Conservation (phyloP, 371 early-diverging fungal genomes). For the Catenaria anguillulae region DNA sequence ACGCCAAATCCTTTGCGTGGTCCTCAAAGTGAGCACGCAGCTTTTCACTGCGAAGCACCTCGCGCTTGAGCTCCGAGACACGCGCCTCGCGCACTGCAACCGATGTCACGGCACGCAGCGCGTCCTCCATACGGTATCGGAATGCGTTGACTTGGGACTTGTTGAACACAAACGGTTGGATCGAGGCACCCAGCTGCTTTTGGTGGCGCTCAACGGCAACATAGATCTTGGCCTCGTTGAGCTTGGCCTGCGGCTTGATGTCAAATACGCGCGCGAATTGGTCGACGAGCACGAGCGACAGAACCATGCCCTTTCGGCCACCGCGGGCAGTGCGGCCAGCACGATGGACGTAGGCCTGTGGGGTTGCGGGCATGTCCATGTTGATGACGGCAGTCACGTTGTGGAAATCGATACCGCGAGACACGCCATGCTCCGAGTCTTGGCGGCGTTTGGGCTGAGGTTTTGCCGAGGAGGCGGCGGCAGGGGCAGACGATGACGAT, state of each 20-base stretch:
- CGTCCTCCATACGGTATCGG: conserved; percentile 79
- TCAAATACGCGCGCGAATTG: conserved; percentile 12
- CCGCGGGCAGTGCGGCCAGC: conserved; percentile 95
- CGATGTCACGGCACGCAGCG: conserved; percentile 60
- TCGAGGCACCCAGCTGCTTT: conserved; percentile 33
- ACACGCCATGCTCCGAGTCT: conserved; percentile 80
- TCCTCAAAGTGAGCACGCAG: conserved; percentile 92
- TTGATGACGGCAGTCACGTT: conserved; percentile 90
- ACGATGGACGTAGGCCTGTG: conserved; percentile 88
- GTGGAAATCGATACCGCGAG: conserved; percentile 94
- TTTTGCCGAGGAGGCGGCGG: too few species aligned
- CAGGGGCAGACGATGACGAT: not conserved
- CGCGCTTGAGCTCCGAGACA: conserved; percentile 76
- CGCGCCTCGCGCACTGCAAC: conserved; percentile 72
- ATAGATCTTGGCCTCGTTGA: conserved; percentile 47
- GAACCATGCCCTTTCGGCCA: conserved; percentile 70
- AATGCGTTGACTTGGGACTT: conserved; percentile 79
- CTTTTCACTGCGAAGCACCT: conserved; percentile 85
- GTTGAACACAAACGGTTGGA: conserved; percentile 70
- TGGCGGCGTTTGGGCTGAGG: conserved; percentile 4
- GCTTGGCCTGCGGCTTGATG: not conserved
- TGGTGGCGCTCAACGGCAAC: conserved; percentile 57
- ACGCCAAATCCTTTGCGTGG: conserved; percentile 81
- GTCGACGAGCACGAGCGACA: conserved; percentile 56
- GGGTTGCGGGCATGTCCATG: conserved; percentile 87